phyloP scores from a whole-genome alignment of 192 early-diverging fungal genomes.

The Funneliformis geosporum region DNA sequence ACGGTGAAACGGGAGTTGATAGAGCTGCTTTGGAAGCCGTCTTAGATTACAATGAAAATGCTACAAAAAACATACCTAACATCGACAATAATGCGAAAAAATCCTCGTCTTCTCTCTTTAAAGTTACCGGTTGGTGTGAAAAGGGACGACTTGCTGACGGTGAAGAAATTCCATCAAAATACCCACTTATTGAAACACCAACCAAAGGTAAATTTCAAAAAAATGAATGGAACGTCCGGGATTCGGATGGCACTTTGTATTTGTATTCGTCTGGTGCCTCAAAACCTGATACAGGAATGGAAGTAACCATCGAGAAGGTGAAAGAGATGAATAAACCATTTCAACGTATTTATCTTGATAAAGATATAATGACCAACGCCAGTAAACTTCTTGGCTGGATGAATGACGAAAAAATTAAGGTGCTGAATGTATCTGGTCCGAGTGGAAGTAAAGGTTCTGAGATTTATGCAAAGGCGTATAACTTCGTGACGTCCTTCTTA shows the following conservation, averaged over 20 bases:
- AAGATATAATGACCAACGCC: not conserved
- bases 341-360: not conserved
- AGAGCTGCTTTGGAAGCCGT: slow-evolving; percentile 2
- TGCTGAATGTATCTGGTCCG: slow-evolving; percentile 9
- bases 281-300: not conserved
- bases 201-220: not conserved
- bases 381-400: not conserved
- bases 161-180: not conserved
- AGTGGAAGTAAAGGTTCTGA: slow-evolving; percentile 14
- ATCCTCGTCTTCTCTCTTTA: not conserved
- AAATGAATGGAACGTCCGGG: slow-evolving; percentile 15
- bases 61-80: not conserved
- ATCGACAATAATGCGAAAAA: not conserved
- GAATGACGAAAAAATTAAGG: slow-evolving; percentile 2
- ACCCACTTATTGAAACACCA: slow-evolving; percentile 16
- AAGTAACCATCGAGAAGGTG: not conserved
- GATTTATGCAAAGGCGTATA: slow-evolving; percentile 3
- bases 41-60: not conserved
- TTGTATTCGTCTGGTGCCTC: not conserved
- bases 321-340: not conserved
- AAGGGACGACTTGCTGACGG: slow-evolving; percentile 17
- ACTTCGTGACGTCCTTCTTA: slow-evolving; percentile 9
- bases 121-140: slow-evolving; percentile 20
- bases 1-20: slow-evolving; percentile 13
- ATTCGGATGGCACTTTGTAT: not conserved